phyloP scores from a whole-genome alignment of 257 asterid genomes.

The Solanum dulcamara region DNA sequence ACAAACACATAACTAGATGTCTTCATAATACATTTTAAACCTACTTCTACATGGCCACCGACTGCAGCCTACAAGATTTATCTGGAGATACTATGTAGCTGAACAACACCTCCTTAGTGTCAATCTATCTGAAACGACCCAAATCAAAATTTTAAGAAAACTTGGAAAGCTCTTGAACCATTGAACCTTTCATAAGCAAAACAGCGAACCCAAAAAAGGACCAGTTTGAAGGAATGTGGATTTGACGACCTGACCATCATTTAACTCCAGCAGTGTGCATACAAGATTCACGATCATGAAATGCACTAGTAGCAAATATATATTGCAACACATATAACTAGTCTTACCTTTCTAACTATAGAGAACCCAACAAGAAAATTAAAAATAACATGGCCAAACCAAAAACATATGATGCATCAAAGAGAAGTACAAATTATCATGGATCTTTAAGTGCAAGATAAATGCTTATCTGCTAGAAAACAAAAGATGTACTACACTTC shows the following conservation, averaged over 20 bases:
- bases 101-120: slow-evolving; percentile 20
- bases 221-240: neutral
- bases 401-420: neutral
- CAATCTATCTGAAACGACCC: slow-evolving; percentile 17
- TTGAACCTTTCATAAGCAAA: neutral
- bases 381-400: neutral
- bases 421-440: neutral
- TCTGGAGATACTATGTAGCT: slow-evolving; percentile 20
- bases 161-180: neutral
- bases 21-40: neutral
- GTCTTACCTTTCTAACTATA: neutral
- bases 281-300: neutral
- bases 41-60: neutral
- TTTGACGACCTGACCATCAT: neutral
- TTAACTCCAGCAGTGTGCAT: neutral
- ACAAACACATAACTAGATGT: neutral
- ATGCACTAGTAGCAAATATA: neutral
- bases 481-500: neutral
- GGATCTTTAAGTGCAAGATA: neutral
- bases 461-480: neutral
- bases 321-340: neutral
- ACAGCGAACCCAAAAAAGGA: neutral
- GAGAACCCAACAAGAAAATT: neutral
- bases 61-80: slow-evolving; percentile 10
- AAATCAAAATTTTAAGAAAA: slow-evolving; percentile 2